phyloP scores from a whole-genome alignment of 345 rosid species.

The Populus tremula region DNA sequence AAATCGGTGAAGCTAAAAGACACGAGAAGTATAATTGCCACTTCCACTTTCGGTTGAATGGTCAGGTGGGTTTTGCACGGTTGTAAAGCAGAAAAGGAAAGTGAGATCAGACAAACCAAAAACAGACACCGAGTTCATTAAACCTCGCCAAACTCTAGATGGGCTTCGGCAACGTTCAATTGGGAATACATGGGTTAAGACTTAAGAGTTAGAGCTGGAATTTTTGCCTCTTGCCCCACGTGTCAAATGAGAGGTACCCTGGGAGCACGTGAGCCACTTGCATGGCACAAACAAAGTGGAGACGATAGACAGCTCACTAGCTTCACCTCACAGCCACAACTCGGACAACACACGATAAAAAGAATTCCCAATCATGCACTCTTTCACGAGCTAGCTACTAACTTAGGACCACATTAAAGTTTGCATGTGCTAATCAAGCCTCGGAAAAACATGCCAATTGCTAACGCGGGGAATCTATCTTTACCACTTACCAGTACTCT shows the following conservation, averaged over 20 bases:
- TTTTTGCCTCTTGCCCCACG: not conserved
- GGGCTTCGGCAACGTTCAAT: not conserved
- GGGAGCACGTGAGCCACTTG: constrained; percentile 13
- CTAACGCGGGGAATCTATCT: not conserved
- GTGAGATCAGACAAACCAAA: not conserved
- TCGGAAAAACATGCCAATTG: not conserved
- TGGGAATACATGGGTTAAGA: not conserved
- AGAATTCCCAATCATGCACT: not conserved
- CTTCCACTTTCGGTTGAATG: not conserved
- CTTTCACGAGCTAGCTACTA: no score
- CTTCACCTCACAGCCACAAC: not conserved
- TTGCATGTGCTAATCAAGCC: constrained; percentile 17
- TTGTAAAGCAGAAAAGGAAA: not conserved
- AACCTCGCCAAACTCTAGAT: not conserved
- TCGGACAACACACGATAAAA: not conserved
- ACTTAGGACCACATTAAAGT: constrained; percentile 10
- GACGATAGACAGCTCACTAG: not conserved
- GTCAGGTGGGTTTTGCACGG: not conserved
- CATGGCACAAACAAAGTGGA: not conserved
- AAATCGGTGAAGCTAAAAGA: not conserved
- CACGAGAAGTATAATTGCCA: not conserved
- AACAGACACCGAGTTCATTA: not conserved
- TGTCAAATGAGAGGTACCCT: not conserved
- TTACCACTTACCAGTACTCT: constrained; percentile 5
- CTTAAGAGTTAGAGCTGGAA: not conserved